Conservation (phyloP, 306 rosid genomes). For the Gastrolobium bilobum region DNA sequence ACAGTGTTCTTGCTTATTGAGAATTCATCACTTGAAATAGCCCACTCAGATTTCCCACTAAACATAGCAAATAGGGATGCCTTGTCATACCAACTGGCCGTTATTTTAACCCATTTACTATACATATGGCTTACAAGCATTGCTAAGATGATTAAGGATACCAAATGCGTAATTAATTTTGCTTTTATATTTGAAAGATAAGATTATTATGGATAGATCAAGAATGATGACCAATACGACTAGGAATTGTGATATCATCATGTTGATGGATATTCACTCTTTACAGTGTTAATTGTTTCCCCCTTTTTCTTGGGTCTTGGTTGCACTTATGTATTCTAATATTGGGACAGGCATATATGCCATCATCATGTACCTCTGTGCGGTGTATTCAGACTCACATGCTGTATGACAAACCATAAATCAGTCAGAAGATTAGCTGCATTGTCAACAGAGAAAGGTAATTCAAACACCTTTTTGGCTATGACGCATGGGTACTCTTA, state of each 20-base stretch:
- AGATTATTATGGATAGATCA: conserved; percentile 20
- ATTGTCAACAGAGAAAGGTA: conserved; percentile 68
- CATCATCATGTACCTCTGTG: conserved; percentile 56
- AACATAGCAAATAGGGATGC: conserved; percentile 22
- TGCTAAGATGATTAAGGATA: conserved; percentile 22
- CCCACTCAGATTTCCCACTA: neutral
- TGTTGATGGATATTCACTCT: conserved; percentile 23
- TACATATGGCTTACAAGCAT: conserved; percentile 13
- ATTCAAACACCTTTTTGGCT: neutral
- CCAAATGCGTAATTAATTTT: neutral
- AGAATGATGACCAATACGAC: conserved; percentile 33
- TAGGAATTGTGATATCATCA: conserved; percentile 14
- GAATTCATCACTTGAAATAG: conserved; percentile 16
- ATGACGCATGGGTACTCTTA: no score
- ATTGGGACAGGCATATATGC: conserved; percentile 66
- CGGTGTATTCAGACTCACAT: conserved; percentile 58
- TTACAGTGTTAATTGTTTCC: conserved; percentile 14
- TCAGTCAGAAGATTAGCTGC: conserved; percentile 65
- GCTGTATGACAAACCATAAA: conserved; percentile 57
- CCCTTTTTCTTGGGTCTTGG: conserved; percentile 5
- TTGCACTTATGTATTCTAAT: conserved; percentile 43
- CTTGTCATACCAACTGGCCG: conserved; percentile 3
- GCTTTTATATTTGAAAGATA: conserved; percentile 40
- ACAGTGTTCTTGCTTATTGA: conserved; percentile 28
- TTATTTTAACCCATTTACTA: conserved; percentile 19